A percentile compares a stretch with the other conserved stretches of the same genome.
Conservation (phyloP, 371 early-diverging fungal genomes). For the Blakeslea trispora region DNA sequence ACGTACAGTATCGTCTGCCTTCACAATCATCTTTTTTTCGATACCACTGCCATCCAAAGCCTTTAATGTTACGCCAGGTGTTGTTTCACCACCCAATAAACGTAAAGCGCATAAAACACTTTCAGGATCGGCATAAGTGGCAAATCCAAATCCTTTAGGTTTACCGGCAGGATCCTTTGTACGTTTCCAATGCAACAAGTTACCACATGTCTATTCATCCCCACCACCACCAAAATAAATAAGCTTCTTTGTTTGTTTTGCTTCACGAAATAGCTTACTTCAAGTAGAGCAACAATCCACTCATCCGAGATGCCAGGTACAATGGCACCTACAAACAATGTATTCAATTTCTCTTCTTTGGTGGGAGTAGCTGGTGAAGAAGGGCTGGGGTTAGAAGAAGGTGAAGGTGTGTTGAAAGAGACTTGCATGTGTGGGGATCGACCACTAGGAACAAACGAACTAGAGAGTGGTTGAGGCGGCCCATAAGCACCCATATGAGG, state of each 20-base stretch:
- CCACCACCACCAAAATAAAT: too few species aligned
- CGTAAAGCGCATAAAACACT: slow-evolving; percentile 69
- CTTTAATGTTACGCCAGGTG: slow-evolving; percentile 52
- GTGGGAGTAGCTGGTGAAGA: neutral
- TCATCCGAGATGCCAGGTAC: slow-evolving; percentile 70
- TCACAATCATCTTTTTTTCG: slow-evolving; percentile 67
- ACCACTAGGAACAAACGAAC: slow-evolving; percentile 6
- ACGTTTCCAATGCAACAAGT: slow-evolving; percentile 72
- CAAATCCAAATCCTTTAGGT: slow-evolving; percentile 83
- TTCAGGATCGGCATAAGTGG: slow-evolving; percentile 73
- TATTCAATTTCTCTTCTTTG: slow-evolving; percentile 61
- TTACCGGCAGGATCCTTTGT: slow-evolving; percentile 67
- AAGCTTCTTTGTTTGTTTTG: neutral
- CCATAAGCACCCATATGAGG: neutral
- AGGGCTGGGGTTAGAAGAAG: neutral
- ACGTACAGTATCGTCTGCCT: slow-evolving; percentile 74
- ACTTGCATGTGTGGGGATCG: slow-evolving; percentile 1
- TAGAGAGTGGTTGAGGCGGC: slow-evolving; percentile 4
- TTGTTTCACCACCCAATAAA: slow-evolving; percentile 65
- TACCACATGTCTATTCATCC: slow-evolving; percentile 40
- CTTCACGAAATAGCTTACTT: slow-evolving; percentile 41
- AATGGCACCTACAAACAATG: slow-evolving; percentile 79
- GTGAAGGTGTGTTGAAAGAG: slow-evolving; percentile 7
- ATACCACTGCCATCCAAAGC: slow-evolving; percentile 58
- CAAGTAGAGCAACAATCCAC: slow-evolving; percentile 70